These are phyloP conservation scores for Boletus speciosus DNA, from an alignment of 768 basidiomycete species.

Conservation along the genomic window DNA sequence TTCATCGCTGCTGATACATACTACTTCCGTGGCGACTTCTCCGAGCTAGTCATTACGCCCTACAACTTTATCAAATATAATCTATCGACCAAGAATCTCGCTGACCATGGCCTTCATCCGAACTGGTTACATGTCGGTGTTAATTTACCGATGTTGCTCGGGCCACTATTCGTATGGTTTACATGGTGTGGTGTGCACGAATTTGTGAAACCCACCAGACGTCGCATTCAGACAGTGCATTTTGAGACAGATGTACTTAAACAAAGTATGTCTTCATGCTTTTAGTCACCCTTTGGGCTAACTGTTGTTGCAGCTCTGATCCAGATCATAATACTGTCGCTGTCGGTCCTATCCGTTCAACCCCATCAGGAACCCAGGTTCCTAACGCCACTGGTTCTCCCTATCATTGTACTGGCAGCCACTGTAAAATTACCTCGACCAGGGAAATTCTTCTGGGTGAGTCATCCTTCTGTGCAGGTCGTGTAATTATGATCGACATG, in stretches of 20 bases:
- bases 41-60: constrained; percentile 30
- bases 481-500: not conserved
- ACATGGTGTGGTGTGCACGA: constrained; percentile 9
- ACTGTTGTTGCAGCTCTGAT: constrained; percentile 24
- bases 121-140: constrained; percentile 38
- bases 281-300: not conserved
- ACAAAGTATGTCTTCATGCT: constrained; percentile 11
- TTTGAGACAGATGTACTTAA: constrained; percentile 13
- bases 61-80: constrained; percentile 39
- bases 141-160: constrained; percentile 39
- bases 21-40: constrained; percentile 31
- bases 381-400: constrained; percentile 34
- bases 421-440: constrained; percentile 27
- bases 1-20: constrained; percentile 30
- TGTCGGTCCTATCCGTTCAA: constrained; percentile 31
- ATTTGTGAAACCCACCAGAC: not conserved
- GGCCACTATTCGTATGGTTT: constrained; percentile 32
- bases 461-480: not conserved
- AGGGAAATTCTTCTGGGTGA: constrained; percentile 33
- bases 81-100: constrained; percentile 34
- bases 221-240: constrained; percentile 2
- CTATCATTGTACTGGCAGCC: constrained; percentile 28
- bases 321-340: constrained; percentile 29
- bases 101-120: constrained; percentile 39
- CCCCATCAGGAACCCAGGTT: constrained; percentile 42